These are phyloP conservation scores for Botryotinia convoluta DNA, from an alignment of 2,329 filamentous ascomycete species.

Conservation along the genomic window DNA sequence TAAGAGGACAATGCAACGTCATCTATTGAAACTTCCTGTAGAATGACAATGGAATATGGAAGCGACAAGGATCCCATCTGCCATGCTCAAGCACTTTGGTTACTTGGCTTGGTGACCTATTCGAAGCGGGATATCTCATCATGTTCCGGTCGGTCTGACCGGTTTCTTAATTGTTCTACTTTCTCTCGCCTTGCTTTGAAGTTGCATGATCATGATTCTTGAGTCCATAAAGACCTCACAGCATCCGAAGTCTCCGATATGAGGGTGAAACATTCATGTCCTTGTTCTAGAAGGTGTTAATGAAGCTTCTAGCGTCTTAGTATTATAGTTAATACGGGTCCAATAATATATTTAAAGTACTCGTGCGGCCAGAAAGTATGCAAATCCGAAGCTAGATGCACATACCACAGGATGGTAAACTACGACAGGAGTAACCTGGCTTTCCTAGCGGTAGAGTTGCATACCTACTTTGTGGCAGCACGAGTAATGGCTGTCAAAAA, in stretches of 20 bases:
- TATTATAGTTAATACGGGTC: background rate
- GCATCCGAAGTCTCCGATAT: conserved; percentile 4
- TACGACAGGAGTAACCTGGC: background rate
- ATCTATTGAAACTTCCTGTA: background rate
- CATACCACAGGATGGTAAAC: background rate
- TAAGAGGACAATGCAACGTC: background rate
- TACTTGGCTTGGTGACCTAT: background rate
- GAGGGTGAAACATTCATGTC: conserved; percentile 16
- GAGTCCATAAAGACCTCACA: background rate
- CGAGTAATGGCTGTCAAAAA: background rate
- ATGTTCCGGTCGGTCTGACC: conserved; percentile 7
- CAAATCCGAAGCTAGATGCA: background rate
- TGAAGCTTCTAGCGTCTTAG: conserved; percentile 20
- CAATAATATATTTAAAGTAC: background rate
- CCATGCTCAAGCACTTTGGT: background rate
- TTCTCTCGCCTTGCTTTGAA: background rate
- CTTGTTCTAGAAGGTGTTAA: conserved; percentile 19
- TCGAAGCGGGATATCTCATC: background rate
- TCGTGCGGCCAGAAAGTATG: background rate
- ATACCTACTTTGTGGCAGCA: background rate
- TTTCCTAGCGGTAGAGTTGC: background rate
- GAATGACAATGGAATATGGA: background rate
- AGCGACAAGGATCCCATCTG: background rate
- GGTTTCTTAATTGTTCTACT: background rate
- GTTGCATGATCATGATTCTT: conserved; percentile 2